A percentile compares a stretch with the other conserved stretches of the same genome.
phyloP scores from a whole-genome alignment of 768 basidiomycete species.

The Psilocybe cyanescens region DNA sequence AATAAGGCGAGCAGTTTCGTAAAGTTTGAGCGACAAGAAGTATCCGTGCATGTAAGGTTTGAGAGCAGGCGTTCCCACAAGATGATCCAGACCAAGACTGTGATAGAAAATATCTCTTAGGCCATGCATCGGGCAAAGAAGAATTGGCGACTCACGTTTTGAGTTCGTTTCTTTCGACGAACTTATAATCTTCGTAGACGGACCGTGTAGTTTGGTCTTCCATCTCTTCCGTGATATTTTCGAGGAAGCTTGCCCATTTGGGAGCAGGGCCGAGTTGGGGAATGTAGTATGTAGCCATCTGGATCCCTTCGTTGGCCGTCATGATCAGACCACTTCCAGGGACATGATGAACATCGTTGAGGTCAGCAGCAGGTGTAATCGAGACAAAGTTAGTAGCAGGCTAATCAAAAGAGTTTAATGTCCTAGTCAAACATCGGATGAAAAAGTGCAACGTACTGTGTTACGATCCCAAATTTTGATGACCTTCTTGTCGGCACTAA shows the following conservation, averaged over 20 bases:
- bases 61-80: slow-evolving; percentile 92
- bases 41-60: slow-evolving; percentile 99
- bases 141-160: slow-evolving; percentile 62
- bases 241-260: slow-evolving; percentile 96
- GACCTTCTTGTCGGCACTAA: slow-evolving; percentile 96
- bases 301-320: slow-evolving; percentile 95
- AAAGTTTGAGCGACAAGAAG: slow-evolving; percentile 94
- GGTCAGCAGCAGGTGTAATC: slow-evolving; percentile 86
- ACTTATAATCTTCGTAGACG: slow-evolving; percentile 97
- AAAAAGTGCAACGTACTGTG: slow-evolving; percentile 51
- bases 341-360: slow-evolving; percentile 91
- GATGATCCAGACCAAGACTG: slow-evolving; percentile 93
- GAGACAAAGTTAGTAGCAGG: slow-evolving; percentile 88
- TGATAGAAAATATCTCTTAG: slow-evolving; percentile 12
- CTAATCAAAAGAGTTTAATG: slow-evolving; percentile 39
- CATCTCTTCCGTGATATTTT: slow-evolving; percentile 98
- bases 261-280: slow-evolving; percentile 97
- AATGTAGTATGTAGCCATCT: slow-evolving; percentile 93
- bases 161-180: slow-evolving; percentile 87
- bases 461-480: slow-evolving; percentile 96
- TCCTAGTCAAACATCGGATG: slow-evolving; percentile 4
- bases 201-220: slow-evolving; percentile 82
- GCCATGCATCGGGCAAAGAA: background rate
- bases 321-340: slow-evolving; percentile 89
- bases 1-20: slow-evolving; percentile 93